Conservation (phyloP, 768 basidiomycete species). For the Terana coerulea region DNA sequence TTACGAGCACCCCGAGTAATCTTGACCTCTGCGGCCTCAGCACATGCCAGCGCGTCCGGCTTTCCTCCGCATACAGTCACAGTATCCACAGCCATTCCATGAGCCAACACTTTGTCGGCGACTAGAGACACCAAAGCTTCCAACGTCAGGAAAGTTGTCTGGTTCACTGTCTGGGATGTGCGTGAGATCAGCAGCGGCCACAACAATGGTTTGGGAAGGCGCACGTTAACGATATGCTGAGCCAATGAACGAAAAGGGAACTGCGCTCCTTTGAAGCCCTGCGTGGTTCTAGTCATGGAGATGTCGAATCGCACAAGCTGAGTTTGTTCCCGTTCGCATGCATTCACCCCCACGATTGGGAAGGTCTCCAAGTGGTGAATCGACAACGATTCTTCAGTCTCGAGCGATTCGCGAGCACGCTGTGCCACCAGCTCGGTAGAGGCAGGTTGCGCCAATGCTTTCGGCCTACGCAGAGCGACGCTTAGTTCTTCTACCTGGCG, state of each 20-base stretch:
- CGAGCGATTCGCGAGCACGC: constrained; percentile 18
- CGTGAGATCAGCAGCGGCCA: constrained; percentile 4
- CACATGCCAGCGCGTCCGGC: constrained; percentile 66
- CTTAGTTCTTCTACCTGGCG: constrained; percentile 32
- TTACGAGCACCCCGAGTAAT: constrained; percentile 39
- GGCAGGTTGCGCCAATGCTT: constrained; percentile 51
- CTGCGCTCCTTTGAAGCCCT: constrained; percentile 8
- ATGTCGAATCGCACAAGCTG: constrained; percentile 60
- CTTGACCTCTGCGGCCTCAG: constrained; percentile 59
- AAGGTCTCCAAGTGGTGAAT: constrained; percentile 44
- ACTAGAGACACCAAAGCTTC: constrained; percentile 65
- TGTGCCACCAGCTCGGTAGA: constrained; percentile 37
- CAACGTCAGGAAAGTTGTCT: constrained; percentile 56
- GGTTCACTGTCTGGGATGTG: constrained; percentile 39
- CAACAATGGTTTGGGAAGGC: not conserved
- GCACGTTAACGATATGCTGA: constrained; percentile 6
- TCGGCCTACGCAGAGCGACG: constrained; percentile 44
- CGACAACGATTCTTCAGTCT: constrained; percentile 15
- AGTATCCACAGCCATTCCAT: constrained; percentile 18
- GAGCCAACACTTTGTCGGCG: constrained; percentile 42
- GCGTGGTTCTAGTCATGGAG: constrained; percentile 24
- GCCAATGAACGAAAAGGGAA: constrained; percentile 42
- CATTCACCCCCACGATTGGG: constrained; percentile 65
- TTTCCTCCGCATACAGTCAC: constrained; percentile 65
- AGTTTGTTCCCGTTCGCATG: constrained; percentile 58